A percentile compares a stretch with the other conserved stretches of the same genome.
Conservation (phyloP, 2,329 filamentous ascomycete genomes). For the Helminthosporium solani region DNA sequence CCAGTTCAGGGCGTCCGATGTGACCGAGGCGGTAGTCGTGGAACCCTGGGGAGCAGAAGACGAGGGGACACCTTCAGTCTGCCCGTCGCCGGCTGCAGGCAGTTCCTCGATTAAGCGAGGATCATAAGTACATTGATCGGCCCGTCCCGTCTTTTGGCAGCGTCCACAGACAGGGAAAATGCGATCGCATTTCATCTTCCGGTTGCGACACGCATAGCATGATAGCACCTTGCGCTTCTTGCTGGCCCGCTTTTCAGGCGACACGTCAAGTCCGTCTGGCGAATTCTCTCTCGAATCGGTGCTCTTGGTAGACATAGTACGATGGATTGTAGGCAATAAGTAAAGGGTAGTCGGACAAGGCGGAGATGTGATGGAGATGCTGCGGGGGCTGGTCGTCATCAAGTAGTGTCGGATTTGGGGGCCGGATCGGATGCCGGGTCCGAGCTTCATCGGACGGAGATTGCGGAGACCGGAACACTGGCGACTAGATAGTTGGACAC, state of each 20-base stretch:
- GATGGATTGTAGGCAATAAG: slow-evolving; percentile 1
- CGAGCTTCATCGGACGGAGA: neutral
- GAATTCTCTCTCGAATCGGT: slow-evolving; percentile 35
- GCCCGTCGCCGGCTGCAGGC: slow-evolving; percentile 22
- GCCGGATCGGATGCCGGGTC: neutral
- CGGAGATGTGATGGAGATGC: slow-evolving; percentile 24
- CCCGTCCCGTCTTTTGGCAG: slow-evolving; percentile 47
- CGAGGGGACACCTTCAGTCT: slow-evolving; percentile 14
- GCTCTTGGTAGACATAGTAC: slow-evolving; percentile 29
- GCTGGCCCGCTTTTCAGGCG: slow-evolving; percentile 42
- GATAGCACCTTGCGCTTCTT: slow-evolving; percentile 50
- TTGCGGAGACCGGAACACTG: neutral
- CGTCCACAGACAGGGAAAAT: slow-evolving; percentile 47
- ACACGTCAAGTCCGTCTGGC: slow-evolving; percentile 27
- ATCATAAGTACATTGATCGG: slow-evolving; percentile 46
- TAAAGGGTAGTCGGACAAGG: slow-evolving; percentile 22
- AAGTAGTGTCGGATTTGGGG: neutral
- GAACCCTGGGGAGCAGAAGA: slow-evolving; percentile 7
- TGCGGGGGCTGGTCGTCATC: neutral
- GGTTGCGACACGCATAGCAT: slow-evolving; percentile 48
- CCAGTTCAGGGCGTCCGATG: slow-evolving; percentile 24
- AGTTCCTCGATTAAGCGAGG: slow-evolving; percentile 38
- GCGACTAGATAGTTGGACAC: no score
- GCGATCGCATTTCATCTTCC: slow-evolving; percentile 52
- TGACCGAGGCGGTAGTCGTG: slow-evolving; percentile 3